Conservation (phyloP, 352 stramenopile species). For the Elongisporangium senticosum region DNA sequence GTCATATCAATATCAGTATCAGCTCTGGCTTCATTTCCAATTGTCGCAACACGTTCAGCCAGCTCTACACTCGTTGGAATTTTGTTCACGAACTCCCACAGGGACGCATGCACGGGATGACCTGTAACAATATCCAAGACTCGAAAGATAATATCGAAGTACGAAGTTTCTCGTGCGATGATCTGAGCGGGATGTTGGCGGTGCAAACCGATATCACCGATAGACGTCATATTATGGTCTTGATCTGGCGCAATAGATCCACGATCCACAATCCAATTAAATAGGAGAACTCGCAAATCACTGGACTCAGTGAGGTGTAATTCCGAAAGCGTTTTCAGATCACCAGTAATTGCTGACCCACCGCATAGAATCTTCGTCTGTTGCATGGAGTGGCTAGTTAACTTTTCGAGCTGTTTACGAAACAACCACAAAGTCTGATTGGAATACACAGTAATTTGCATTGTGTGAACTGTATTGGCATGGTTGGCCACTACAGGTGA, state of each 20-base stretch:
- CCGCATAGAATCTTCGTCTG: slow-evolving; percentile 79
- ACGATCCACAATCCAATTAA: slow-evolving; percentile 74
- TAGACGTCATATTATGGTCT: slow-evolving; percentile 27
- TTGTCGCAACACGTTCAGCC: slow-evolving; percentile 52
- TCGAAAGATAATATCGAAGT: slow-evolving; percentile 83
- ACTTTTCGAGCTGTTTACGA: slow-evolving; percentile 67
- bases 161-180: slow-evolving; percentile 56
- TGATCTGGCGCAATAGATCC: slow-evolving; percentile 26
- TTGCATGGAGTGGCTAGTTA: slow-evolving; percentile 63
- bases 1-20: slow-evolving; percentile 44
- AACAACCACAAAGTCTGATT: slow-evolving; percentile 75
- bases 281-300: slow-evolving; percentile 76
- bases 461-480: slow-evolving; percentile 56
- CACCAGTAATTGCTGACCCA: slow-evolving; percentile 60
- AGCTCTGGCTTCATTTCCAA: slow-evolving; percentile 25
- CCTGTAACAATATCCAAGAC: slow-evolving; percentile 64
- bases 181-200: slow-evolving; percentile 53
- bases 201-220: slow-evolving; percentile 10
- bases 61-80: slow-evolving; percentile 72
- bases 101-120: slow-evolving; percentile 53
- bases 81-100: slow-evolving; percentile 82
- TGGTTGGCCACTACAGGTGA: slow-evolving; percentile 9
- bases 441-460: slow-evolving; percentile 58
- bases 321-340: slow-evolving; percentile 80
- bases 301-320: slow-evolving; percentile 69